These are phyloP conservation scores for Pholiota microspora DNA, from an alignment of 768 basidiomycete species.

Conservation along the genomic window DNA sequence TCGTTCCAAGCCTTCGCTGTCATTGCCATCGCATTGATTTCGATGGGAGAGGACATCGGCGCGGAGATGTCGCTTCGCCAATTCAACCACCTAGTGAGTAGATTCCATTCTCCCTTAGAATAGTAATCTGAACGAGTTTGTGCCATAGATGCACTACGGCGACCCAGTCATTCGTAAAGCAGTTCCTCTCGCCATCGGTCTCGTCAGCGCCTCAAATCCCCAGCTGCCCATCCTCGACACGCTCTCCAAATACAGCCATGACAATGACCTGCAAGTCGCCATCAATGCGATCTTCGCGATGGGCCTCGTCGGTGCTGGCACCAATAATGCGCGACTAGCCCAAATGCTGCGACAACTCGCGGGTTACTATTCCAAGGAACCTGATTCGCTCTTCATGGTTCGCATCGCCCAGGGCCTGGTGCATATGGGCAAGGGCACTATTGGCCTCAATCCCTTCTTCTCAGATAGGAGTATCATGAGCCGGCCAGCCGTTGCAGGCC, in stretches of 20 bases:
- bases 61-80: slow-evolving; percentile 97
- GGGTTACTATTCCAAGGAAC: slow-evolving; percentile 97
- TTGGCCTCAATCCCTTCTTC: slow-evolving; percentile 97
- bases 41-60: slow-evolving; percentile 98
- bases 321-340: slow-evolving; percentile 96
- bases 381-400: slow-evolving; percentile 95
- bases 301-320: slow-evolving; percentile 97
- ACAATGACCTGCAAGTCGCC: slow-evolving; percentile 95
- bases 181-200: slow-evolving; percentile 92
- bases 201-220: slow-evolving; percentile 94
- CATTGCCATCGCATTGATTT: slow-evolving; percentile 88
- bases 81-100: slow-evolving; percentile 90
- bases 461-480: slow-evolving; percentile 89
- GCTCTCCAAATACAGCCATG: slow-evolving; percentile 97
- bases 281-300: slow-evolving; percentile 98
- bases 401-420: slow-evolving; percentile 94
- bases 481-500: slow-evolving; percentile 83
- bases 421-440: slow-evolving; percentile 99
- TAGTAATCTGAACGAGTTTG: slow-evolving; percentile 2
- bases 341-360: slow-evolving; percentile 98
- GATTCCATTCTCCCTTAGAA: not conserved
- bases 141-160: slow-evolving; percentile 94
- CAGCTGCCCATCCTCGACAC: slow-evolving; percentile 94
- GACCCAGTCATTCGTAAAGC: slow-evolving; percentile 90
- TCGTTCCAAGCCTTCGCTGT: slow-evolving; percentile 92